Evolutionary conservation across 495 filamentous ascomycete genomes (phyloP), one percentile per base, ranked within the genome.

Genomic region (Umbilicaria muhlenbergii): DNA sequence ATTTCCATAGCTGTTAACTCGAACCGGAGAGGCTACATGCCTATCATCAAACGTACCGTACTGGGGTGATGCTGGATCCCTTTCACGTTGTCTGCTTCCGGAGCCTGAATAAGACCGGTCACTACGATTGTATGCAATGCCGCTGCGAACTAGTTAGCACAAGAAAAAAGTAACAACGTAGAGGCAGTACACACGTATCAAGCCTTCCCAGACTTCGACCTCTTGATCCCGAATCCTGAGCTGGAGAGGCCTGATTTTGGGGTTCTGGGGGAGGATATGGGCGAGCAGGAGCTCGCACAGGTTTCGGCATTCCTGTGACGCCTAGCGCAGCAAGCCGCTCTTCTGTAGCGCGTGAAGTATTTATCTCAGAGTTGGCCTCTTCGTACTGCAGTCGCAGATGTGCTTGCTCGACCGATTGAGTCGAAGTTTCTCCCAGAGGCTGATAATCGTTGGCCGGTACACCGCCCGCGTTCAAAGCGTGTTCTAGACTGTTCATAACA

Each of bases 271-370:
- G 32, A 34, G 41, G 19, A 15, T 19, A 33, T 13, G 36, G 35
- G 13, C 36, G 14, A 34, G 35, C 17, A 34, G 32, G 17, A 7
- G 39, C 18, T 41, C 31, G 36, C 18, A 39, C 32, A 28, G 45
- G 45, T 34, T 51, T 51, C 14, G 49, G 46, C 21, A 41, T 18
- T 15, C 49, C 45, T 7, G 42, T 51, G 11, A 48, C 49, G 31
- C 45, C 49, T 10, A 51, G 38, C 34, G 49, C 36, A 41, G 49
- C 45, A 15, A 51, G 41, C 4, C 44, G 34, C 36, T 51, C 38
- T 42, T 51, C 48, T 13, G 48, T 36, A 13, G 38, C 36, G 12
- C 34, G 49, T 41, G 19, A 39, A 35, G 18, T 32, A n/a, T 5
- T 11, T n/a, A 13, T 28, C 34, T 39, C 19, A 24, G 41, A 14